phyloP scores from a whole-genome alignment of 108 stramenopile species.

The Fragilaria crotonensis region DNA sequence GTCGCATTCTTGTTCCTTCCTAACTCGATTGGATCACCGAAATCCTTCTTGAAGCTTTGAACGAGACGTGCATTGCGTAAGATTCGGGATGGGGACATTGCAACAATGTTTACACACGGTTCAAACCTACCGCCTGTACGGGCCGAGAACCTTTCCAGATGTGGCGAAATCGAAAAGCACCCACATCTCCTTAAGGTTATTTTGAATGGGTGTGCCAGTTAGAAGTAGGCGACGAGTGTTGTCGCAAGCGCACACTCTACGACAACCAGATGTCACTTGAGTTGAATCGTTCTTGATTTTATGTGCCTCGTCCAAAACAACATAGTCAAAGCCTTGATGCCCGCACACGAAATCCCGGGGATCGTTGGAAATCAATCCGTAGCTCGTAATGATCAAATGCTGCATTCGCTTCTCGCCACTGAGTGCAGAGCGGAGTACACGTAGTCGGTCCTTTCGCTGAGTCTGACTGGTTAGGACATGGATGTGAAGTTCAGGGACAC shows the following conservation, averaged over 20 bases:
- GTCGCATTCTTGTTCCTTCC: conserved; percentile 70
- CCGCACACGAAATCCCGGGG: conserved; percentile 9
- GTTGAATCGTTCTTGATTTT: conserved; percentile 87
- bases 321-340: conserved; percentile 75
- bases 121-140: conserved; percentile 23
- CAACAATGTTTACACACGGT: not conserved
- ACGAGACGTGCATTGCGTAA: not conserved
- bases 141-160: conserved; percentile 55
- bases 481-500: conserved; percentile 38
- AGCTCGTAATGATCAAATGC: conserved; percentile 67
- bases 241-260: conserved; percentile 33
- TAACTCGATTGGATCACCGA: conserved; percentile 66
- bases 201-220: conserved; percentile 95
- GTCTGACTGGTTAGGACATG: conserved; percentile 49
- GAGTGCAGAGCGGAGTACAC: not conserved
- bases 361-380: conserved; percentile 42
- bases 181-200: conserved; percentile 86
- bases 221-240: conserved; percentile 73
- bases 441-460: not conserved
- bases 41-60: conserved; percentile 47
- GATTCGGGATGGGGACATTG: not conserved
- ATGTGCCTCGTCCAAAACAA: conserved; percentile 96
- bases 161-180: conserved; percentile 88
- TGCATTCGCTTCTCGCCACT: conserved; percentile 19
- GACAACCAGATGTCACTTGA: conserved; percentile 49